Conservation (phyloP, 345 rosid genomes). For the Dipteronia dyeriana region DNA sequence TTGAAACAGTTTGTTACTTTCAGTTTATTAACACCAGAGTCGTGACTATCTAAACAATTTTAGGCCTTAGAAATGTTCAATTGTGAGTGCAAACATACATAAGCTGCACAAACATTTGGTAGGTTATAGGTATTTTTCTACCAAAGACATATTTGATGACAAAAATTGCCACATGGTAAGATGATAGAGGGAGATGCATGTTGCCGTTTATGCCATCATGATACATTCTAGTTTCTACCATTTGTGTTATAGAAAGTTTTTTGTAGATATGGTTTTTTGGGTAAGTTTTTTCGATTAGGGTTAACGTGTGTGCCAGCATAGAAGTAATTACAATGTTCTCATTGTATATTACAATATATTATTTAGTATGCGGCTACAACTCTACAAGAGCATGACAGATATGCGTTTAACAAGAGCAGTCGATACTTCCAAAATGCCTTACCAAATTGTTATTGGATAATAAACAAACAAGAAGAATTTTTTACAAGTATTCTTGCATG, state of each 20-base stretch:
- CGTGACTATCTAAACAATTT: too few relatives aligned
- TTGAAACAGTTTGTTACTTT: not conserved
- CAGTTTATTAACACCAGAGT: not conserved
- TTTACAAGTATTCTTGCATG: slow-evolving; percentile 1
- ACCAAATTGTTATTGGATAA: too few relatives aligned
- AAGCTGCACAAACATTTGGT: not conserved
- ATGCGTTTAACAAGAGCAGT: not conserved
- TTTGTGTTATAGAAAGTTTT: not conserved
- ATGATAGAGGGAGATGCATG: too few relatives aligned
- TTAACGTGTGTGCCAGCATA: not conserved
- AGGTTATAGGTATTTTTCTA: not conserved
- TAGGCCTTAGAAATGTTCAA: not conserved
- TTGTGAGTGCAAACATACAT: too few relatives aligned
- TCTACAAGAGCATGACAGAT: slow-evolving; percentile 17
- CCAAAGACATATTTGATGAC: too few relatives aligned
- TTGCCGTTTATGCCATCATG: too few relatives aligned
- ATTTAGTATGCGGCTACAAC: slow-evolving; percentile 13
- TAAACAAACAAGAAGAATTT: not conserved
- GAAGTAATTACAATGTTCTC: not conserved
- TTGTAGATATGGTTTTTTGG: too few relatives aligned
- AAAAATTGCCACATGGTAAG: too few relatives aligned
- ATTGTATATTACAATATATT: slow-evolving; percentile 14
- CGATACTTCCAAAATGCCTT: slow-evolving; percentile 17
- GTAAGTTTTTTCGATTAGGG: too few relatives aligned
- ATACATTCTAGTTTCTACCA: not conserved